These are phyloP conservation scores for Heterobasidion occidentale DNA, from an alignment of 1,284 basidiomycete genomes.

Conservation along the genomic window DNA sequence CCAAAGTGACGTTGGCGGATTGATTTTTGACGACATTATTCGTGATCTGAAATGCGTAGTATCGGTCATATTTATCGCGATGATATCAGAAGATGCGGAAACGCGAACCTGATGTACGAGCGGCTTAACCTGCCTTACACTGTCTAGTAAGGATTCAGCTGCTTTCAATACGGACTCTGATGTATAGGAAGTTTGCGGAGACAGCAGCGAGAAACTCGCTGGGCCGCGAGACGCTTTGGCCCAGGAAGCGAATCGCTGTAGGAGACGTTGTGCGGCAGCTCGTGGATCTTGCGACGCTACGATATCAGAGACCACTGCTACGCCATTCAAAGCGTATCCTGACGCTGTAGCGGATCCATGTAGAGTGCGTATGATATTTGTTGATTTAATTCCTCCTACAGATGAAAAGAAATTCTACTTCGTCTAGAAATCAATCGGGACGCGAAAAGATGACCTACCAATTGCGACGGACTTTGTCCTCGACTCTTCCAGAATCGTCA, in stretches of 20 bases:
- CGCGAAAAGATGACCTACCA: slow-evolving; percentile 37
- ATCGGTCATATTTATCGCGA: background rate
- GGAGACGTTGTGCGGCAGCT: slow-evolving; percentile 44
- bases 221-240: slow-evolving; percentile 12
- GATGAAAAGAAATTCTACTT: background rate
- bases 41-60: slow-evolving; percentile 56
- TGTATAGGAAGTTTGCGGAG: slow-evolving; percentile 12
- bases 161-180: slow-evolving; percentile 24
- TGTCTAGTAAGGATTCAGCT: slow-evolving; percentile 38
- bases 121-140: slow-evolving; percentile 49
- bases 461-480: slow-evolving; percentile 73
- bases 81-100: background rate
- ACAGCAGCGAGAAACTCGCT: slow-evolving; percentile 1
- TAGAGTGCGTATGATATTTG: slow-evolving; percentile 65
- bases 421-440: background rate
- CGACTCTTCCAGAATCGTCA: slow-evolving; percentile 57
- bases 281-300: slow-evolving; percentile 61
- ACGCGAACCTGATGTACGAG: slow-evolving; percentile 71
- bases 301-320: slow-evolving; percentile 91
- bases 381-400: slow-evolving; percentile 78
- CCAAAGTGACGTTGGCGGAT: slow-evolving; percentile 88
- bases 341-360: slow-evolving; percentile 60
- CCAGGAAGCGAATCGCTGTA: slow-evolving; percentile 36
- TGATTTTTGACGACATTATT: slow-evolving; percentile 88
- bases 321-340: slow-evolving; percentile 61